Evolutionary conservation across 106 monocot species (phyloP), one percentile per base, ranked within the genome.

Genomic region (Iris macrosiphon): DNA sequence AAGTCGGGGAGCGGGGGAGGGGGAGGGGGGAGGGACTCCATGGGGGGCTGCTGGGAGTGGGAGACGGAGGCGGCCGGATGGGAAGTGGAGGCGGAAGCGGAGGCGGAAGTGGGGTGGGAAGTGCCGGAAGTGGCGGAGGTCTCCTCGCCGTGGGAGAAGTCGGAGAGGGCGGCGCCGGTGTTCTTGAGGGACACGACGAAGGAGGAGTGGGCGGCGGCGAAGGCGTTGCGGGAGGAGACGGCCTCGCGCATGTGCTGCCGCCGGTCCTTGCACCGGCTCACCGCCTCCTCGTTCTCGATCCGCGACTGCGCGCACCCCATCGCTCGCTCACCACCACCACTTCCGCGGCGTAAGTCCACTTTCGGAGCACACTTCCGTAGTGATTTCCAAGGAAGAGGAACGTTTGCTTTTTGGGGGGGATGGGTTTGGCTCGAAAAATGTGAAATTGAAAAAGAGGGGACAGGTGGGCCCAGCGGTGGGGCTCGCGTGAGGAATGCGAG

Each of bases 291-390:
- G 69, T 72, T 70, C 60, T 93, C 93, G 73, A 93, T 77, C 62
- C 72, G 66, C 48, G 93, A 93, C 55, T 81, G 84, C 33, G 73
- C 67, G 66, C 93, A 94, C 0, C 93, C 93, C 93, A 94, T 94
- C n/a, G n/a, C n/a, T n/a, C n/a, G n/a, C n/a, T n/a, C n/a, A n/a
- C n/a, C n/a, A n/a, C n/a, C n/a, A n/a, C n/a, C n/a, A n/a, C n/a
- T n/a, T n/a, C n/a, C n/a, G n/a, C n/a, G n/a, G n/a, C n/a, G n/a
- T n/a, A n/a, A n/a, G n/a, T n/a, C n/a, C n/a, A n/a, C n/a, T n/a
- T n/a, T n/a, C n/a, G n/a, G n/a, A n/a, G n/a, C n/a, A n/a, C n/a
- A n/a, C n/a, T n/a, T n/a, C n/a, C n/a, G n/a, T n/a, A n/a, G n/a
- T n/a, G n/a, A n/a, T n/a, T n/a, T n/a, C n/a, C n/a, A n/a, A n/a